Evolutionary conservation across 805 yeast genomes (phyloP).

Genomic region (Candida morakotiae): DNA sequence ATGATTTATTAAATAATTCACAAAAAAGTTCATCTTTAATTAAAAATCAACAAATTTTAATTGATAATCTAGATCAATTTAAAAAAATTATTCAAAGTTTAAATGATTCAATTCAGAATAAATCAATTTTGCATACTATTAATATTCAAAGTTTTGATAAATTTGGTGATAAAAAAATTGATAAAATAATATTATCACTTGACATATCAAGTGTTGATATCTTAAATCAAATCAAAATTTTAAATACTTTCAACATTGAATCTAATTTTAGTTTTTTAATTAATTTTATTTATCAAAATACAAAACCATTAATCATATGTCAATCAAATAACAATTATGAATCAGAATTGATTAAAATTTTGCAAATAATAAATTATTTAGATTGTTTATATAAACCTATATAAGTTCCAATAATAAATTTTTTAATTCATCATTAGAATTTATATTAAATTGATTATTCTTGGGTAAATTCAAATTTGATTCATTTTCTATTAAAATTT

Average conservation of each 20-base stretch:
- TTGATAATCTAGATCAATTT: conserved; percentile 5
- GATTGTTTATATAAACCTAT: conserved; percentile 21
- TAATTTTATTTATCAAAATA: neutral
- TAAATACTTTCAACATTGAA: neutral
- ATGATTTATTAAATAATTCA: neutral
- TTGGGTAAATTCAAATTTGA: too few species aligned
- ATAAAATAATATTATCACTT: conserved; percentile 1
- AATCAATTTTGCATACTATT: conserved; percentile 4
- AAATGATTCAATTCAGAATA: neutral
- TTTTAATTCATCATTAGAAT: conserved; percentile 63
- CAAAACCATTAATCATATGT: neutral
- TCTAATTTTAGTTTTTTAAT: neutral
- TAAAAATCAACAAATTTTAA: conserved; percentile 4
- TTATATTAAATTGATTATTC: conserved; percentile 35
- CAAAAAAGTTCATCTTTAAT: neutral
- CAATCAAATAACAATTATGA: too few species aligned
- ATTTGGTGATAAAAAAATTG: neutral
- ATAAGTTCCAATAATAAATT: conserved; percentile 69
- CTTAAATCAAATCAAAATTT: conserved; percentile 1
- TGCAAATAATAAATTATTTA: conserved; percentile 4
- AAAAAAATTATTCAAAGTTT: neutral
- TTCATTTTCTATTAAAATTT: conserved; percentile 18
- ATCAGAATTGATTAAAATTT: too few species aligned
- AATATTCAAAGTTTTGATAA: neutral
- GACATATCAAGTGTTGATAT: conserved; percentile 2